Base-by-base conservation (phyloP, 345 rosid species). In the Atalantia buxifolia region DNA sequence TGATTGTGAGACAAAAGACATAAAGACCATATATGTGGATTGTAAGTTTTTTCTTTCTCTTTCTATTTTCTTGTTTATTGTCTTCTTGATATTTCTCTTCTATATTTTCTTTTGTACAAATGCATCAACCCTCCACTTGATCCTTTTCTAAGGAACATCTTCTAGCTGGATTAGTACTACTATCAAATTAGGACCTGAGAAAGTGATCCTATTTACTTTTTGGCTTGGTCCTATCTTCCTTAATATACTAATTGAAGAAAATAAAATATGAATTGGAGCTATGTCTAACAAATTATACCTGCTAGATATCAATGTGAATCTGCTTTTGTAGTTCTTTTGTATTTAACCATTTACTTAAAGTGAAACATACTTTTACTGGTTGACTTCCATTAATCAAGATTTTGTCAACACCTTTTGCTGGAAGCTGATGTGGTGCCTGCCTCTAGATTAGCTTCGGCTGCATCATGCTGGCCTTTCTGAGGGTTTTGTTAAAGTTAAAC, bases 11-110 rank as follows among this genome's bases (percentile, higher is more conserved):
- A 77, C 84, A 25, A 92, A 90, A 77, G 98, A 92, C 77, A 96
- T 96, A 72, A 96, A 96, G 88, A 96, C 90, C 86, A 96, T 96
- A 83, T 96, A 94, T 78, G 88, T 96, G 42, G 99, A 96, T 79
- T 86, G 99, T 96, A 90, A 90, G 98, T 92, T 53, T 48, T 70
- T 67, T 69, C 66, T 61, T n/a, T 25, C 28, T 6, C 40, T 70
- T 60, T 13, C 8, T 62, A 21, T 60, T 62, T 45, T 63, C 64
- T 55, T 65, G 22, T 42, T 21, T 63, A 40, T 9, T 14, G 33
- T 1, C 48, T 25, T 19, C 66, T 66, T 66, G 53, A 45, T 61
- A 40, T 25, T 63, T 42, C 38, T 40, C 35, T 76, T 27, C 60
- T 31, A 25, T n/a, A 48, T 21, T 62, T 45, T 21, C 22, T 48